These are phyloP conservation scores for Venturia carpophila DNA, from an alignment of 2,329 filamentous ascomycete species.

Conservation along the genomic window DNA sequence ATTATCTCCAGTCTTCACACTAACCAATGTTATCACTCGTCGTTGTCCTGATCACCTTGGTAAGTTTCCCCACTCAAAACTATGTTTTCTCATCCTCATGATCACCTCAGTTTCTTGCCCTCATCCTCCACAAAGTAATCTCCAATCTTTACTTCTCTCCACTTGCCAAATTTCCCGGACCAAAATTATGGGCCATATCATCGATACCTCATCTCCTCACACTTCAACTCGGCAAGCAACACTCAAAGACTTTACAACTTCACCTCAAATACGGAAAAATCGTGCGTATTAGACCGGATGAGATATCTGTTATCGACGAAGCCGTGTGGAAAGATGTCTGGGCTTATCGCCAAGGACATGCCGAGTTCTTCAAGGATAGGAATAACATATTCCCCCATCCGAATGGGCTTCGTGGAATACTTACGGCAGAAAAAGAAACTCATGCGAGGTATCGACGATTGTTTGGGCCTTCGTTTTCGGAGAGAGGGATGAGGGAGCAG, in stretches of 20 bases:
- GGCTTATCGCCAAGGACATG: conserved; percentile 21
- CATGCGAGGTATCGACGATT: conserved; percentile 15
- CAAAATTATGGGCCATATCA: conserved; percentile 12
- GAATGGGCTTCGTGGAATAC: too few species aligned
- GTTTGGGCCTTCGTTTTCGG: conserved; percentile 13
- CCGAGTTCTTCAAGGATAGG: too few species aligned
- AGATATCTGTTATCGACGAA: conserved; percentile 38
- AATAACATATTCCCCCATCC: too few species aligned
- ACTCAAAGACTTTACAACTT: background rate
- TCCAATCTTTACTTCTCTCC: too few species aligned
- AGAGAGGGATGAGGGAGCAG: conserved; percentile 17
- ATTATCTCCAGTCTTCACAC: too few species aligned
- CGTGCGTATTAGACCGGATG: conserved; percentile 41
- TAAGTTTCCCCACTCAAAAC: too few species aligned
- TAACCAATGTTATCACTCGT: too few species aligned
- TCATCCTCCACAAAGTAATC: too few species aligned
- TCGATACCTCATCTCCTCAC: background rate
- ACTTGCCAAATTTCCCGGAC: conserved; percentile 15
- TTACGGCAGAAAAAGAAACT: conserved; percentile 7
- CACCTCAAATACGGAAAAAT: conserved; percentile 35
- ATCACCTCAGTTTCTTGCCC: too few species aligned
- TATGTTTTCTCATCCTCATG: too few species aligned
- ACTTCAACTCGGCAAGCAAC: background rate
- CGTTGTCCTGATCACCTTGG: too few species aligned
- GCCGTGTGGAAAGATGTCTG: conserved; percentile 39